phyloP scores from a whole-genome alignment of 257 asterid genomes.

The Fraxinus quadrangulata region DNA sequence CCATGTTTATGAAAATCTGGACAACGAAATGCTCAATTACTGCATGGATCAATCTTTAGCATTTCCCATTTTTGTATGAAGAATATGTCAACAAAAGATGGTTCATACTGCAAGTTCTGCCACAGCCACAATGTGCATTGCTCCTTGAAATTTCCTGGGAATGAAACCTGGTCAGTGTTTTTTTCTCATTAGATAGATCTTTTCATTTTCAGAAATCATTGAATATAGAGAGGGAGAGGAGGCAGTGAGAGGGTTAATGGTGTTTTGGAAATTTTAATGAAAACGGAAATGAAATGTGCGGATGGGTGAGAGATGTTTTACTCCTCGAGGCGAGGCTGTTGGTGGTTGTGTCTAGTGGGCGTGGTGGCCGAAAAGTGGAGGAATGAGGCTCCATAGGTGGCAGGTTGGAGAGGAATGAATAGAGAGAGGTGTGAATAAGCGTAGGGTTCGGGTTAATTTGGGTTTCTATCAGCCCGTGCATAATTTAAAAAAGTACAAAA shows the following conservation, averaged over 20 bases:
- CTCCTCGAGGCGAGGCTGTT: no score
- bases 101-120: conserved; percentile 75
- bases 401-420: no score
- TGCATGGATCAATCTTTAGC: conserved; percentile 1
- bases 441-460: no score
- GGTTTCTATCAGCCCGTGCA: no score
- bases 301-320: no score
- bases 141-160: conserved; percentile 82
- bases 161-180: neutral
- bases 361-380: no score
- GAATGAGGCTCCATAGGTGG: no score
- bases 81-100: neutral
- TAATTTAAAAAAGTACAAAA: no score
- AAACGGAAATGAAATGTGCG: no score
- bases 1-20: conserved; percentile 69
- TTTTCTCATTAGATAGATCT: neutral
- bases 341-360: no score
- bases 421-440: no score
- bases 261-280: conserved; percentile 6
- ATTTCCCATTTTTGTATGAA: neutral
- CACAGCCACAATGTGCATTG: conserved; percentile 76
- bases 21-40: conserved; percentile 16
- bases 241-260: neutral
- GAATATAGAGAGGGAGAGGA: no score
- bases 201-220: neutral